Base-by-base conservation (phyloP, 257 asterid species). In the Solanum microdontum region DNA sequence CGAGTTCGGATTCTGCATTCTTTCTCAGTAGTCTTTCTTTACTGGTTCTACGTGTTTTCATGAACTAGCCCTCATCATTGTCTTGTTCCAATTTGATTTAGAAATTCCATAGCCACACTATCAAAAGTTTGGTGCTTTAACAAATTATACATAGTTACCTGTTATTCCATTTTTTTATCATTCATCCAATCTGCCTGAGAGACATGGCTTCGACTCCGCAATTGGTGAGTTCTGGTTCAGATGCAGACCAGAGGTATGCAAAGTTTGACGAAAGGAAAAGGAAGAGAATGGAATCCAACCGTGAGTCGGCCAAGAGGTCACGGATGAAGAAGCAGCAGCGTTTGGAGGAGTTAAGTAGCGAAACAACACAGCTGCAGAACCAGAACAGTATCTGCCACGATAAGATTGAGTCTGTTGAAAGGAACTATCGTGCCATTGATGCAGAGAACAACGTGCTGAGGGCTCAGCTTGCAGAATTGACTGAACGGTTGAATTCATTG, bases 1-100 rank as follows among this genome's bases (percentile, higher is more conserved):
- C 88, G 97, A 9, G 90, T 95, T 83, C 93, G 98, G 88, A 89
- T 95, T 55, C 93, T 95, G 12, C 99, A 96, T 87, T 96, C 99
- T 2, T 96, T 96, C 90, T 96, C 99, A 48, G 99, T 96, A 36
- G 98, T 96, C 8, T 95, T 95, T 86, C 98, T 96, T 51, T 91
- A 95, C 91, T 94, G 98, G 98, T 96, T 96, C 90, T 94, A 96
- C 32, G 93, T 93, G 74, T 93, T 95, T 87, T 95, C 98, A 92
- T 94, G 95, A 94, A 91, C 88, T 88, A 87, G 88, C 88, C 87
- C 26, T 68, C 76, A 13, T 14, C 40, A 9, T 28, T 45, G 10
- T 70, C 86, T 82, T 88, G 33, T 69, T 80, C 87, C 45, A 84
- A 34, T 33, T 8, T 34, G 4, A 3, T 40, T 8, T 73, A 40